Percentiles rank a stretch among this genome's conserved stretches.
Conservation (phyloP, 257 asterid species). For the Phtheirospermum japonicum region DNA sequence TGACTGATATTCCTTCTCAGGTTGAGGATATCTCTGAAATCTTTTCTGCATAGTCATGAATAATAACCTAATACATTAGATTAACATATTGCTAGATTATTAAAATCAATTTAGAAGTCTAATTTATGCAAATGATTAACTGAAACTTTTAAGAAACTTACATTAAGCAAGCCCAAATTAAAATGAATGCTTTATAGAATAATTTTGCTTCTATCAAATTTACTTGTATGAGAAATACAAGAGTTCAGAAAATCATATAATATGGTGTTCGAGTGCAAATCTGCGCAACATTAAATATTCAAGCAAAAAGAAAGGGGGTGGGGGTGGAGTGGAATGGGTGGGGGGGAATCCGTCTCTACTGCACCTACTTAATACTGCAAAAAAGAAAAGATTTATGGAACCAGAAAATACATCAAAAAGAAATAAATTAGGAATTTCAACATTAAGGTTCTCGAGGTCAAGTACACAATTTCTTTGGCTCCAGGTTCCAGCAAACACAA, state of each 20-base stretch:
- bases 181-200: background rate
- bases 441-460: constrained; percentile 3
- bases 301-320: too few relatives aligned
- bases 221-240: background rate
- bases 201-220: background rate
- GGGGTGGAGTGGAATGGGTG: too few relatives aligned
- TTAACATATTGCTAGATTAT: background rate
- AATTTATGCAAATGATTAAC: background rate
- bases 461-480: background rate
- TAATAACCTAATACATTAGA: background rate
- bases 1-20: constrained; percentile 81
- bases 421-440: constrained; percentile 8
- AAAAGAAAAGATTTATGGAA: background rate
- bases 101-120: background rate
- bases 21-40: constrained; percentile 70
- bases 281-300: constrained; percentile 1
- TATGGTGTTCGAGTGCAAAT: background rate
- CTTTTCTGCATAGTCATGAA: constrained; percentile 41
- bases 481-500: background rate
- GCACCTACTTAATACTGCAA: constrained; percentile 4
- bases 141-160: background rate
- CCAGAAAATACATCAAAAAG: background rate
- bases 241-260: background rate
- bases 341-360: too few relatives aligned
- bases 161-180: background rate